phyloP scores from a whole-genome alignment of 495 filamentous ascomycete species.

The Penicillium lividum region DNA sequence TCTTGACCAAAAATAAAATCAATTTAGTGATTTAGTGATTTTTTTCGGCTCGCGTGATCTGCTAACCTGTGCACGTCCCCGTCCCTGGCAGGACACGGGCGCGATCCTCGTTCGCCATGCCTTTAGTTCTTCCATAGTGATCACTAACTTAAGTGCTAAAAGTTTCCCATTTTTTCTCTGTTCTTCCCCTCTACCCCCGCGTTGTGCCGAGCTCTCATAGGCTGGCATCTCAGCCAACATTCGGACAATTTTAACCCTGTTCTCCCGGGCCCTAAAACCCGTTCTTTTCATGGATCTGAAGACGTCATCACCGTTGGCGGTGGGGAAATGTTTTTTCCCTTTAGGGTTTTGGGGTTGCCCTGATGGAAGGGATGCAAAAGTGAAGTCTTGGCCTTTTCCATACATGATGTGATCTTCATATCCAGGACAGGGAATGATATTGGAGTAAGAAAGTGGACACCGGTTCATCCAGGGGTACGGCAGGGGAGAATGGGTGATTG shows the following conservation, averaged over 20 bases:
- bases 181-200: neutral
- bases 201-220: neutral
- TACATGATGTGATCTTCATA: conserved; percentile 1
- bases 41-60: conserved; percentile 24
- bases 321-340: neutral
- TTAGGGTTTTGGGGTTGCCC: neutral
- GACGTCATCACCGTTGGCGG: conserved; percentile 32
- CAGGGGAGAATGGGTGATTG: conserved; percentile 13
- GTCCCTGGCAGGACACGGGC: conserved; percentile 26
- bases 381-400: neutral
- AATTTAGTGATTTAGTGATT: neutral
- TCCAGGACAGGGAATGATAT: neutral
- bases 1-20: conserved; percentile 5
- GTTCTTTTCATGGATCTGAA: conserved; percentile 12
- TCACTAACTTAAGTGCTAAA: neutral
- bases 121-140: conserved; percentile 5
- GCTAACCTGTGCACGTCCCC: conserved; percentile 22
- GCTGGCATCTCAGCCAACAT: neutral
- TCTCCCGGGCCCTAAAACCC: conserved; percentile 5
- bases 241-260: neutral
- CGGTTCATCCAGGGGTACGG: conserved; percentile 5
- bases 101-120: neutral
- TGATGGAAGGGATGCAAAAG: neutral
- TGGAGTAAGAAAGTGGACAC: conserved; percentile 1
- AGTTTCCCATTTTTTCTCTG: neutral